Conservation (phyloP, 345 rosid species). For the Ailanthus altissimus region DNA sequence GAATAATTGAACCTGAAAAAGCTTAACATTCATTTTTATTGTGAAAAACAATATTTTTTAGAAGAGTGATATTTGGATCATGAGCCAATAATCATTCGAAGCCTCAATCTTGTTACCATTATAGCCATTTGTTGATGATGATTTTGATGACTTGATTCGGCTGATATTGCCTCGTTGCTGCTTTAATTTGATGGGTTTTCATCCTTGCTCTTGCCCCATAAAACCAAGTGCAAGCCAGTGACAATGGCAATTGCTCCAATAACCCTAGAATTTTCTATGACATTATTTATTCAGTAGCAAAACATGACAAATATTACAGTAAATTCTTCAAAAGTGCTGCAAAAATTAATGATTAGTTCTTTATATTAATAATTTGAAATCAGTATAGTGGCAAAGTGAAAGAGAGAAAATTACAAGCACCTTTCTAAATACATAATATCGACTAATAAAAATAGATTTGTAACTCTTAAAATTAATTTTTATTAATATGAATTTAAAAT, state of each 20-base stretch:
- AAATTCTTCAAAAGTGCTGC: not conserved
- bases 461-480: no score
- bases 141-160: not conserved
- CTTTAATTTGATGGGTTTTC: not conserved
- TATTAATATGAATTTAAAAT: no score
- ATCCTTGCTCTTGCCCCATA: conserved; percentile 54
- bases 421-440: conserved; percentile 59
- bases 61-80: no score
- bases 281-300: not conserved
- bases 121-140: conserved; percentile 2
- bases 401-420: conserved; percentile 30
- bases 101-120: not conserved
- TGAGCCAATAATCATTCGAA: not conserved
- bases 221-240: conserved; percentile 38
- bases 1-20: no score
- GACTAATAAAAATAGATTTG: conserved; percentile 44
- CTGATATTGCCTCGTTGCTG: not conserved
- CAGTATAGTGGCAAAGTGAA: not conserved
- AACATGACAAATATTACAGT: not conserved
- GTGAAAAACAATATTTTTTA: no score
- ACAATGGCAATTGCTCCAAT: conserved; percentile 40
- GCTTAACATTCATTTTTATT: no score
- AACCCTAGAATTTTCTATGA: conserved; percentile 26
- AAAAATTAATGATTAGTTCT: not conserved
- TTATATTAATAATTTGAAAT: not conserved